Conservation (phyloP, 78 protist genomes). For the Bodo saltans region DNA sequence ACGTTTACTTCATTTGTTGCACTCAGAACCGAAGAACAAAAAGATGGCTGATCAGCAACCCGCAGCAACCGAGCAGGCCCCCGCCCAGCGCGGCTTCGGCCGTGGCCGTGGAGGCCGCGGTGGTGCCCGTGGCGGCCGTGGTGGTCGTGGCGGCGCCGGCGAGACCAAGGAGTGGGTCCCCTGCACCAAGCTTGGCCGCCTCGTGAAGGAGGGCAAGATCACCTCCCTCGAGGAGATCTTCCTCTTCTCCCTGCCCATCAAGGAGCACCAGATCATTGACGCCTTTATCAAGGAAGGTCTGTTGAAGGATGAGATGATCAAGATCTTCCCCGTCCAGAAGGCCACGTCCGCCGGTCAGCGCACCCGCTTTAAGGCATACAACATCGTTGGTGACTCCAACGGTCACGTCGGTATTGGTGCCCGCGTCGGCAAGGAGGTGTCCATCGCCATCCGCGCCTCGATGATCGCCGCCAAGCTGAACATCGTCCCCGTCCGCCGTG, state of each 20-base stretch:
- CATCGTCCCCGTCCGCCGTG: constrained; percentile 97
- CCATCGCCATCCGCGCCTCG: constrained; percentile 98
- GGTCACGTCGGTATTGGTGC: constrained; percentile 99
- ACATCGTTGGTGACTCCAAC: constrained; percentile 86
- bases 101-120: constrained; percentile 58
- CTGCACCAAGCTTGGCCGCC: constrained; percentile 99
- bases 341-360: constrained; percentile 99
- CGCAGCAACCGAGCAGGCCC: too few relatives aligned
- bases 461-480: constrained; percentile 91
- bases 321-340: constrained; percentile 99
- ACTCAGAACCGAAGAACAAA: too few relatives aligned
- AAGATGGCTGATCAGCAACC: too few relatives aligned
- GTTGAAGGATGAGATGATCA: constrained; percentile 97
- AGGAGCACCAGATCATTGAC: constrained; percentile 98
- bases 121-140: constrained; percentile 60
- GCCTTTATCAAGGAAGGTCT: constrained; percentile 60
- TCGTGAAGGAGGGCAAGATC: constrained; percentile 91
- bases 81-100: constrained; percentile 65
- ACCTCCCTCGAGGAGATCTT: constrained; percentile 93
- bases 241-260: constrained; percentile 97
- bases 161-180: constrained; percentile 90
- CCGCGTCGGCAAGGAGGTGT: constrained; percentile 97
- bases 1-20: too few relatives aligned
- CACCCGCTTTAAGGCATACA: constrained; percentile 98
- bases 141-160: constrained; percentile 81